phyloP scores from a whole-genome alignment of 768 basidiomycete species.

The Termitomyces sp. region DNA sequence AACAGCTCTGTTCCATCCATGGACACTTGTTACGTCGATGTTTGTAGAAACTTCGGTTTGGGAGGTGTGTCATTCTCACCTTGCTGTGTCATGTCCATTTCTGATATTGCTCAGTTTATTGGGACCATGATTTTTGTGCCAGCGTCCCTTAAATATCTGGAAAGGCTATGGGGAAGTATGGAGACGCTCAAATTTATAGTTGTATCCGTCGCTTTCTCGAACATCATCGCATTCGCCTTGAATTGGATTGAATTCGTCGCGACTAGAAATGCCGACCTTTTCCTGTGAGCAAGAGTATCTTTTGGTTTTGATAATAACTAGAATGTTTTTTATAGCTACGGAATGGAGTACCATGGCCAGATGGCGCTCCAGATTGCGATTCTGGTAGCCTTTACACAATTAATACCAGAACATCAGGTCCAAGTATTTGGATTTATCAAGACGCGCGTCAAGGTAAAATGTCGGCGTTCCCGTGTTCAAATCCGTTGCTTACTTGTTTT shows the following conservation, averaged over 20 bases:
- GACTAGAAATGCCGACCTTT: slow-evolving; percentile 66
- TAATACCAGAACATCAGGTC: slow-evolving; percentile 98
- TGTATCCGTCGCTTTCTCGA: slow-evolving; percentile 74
- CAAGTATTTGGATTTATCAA: slow-evolving; percentile 85
- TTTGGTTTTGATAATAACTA: background rate
- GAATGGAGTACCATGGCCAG: slow-evolving; percentile 88
- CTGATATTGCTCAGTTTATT: slow-evolving; percentile 53
- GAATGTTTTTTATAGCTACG: slow-evolving; percentile 54
- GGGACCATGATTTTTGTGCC: slow-evolving; percentile 76
- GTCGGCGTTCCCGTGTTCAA: background rate
- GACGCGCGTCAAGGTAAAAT: slow-evolving; percentile 84
- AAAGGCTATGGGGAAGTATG: slow-evolving; percentile 88
- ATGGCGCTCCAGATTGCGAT: slow-evolving; percentile 87
- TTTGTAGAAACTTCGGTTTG: slow-evolving; percentile 81
- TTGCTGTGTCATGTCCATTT: slow-evolving; percentile 5
- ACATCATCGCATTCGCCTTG: slow-evolving; percentile 84
- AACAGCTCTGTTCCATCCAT: slow-evolving; percentile 78
- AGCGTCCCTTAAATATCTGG: slow-evolving; percentile 84
- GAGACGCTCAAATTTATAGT: slow-evolving; percentile 86
- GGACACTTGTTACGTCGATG: slow-evolving; percentile 89
- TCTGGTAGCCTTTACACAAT: slow-evolving; percentile 94
- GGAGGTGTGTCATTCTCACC: slow-evolving; percentile 58
- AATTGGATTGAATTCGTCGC: slow-evolving; percentile 85
- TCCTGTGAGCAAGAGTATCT: slow-evolving; percentile 56
- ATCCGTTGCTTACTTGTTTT: slow-evolving; percentile 9